Evolutionary conservation across 805 yeast genomes (phyloP).

Genomic region (Candida endomychidarum): DNA sequence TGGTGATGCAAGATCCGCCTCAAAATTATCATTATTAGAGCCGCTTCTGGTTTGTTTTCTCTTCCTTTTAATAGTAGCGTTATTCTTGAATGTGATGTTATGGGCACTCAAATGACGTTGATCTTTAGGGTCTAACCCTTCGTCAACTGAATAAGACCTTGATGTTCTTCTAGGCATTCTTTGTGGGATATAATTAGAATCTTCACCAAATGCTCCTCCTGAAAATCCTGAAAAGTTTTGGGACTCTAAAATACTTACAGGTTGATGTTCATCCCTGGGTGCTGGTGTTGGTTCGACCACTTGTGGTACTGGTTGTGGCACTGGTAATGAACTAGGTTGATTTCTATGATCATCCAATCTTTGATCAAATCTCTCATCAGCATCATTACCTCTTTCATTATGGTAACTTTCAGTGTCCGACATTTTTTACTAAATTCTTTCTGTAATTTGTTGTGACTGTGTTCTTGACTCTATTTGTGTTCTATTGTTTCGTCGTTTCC

Average conservation of each 20-base stretch:
- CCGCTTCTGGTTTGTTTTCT: constrained; percentile 13
- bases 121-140: constrained; percentile 17
- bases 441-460: not conserved
- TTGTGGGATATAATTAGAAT: constrained; percentile 1
- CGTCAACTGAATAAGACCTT: constrained; percentile 14
- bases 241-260: constrained; percentile 13
- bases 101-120: constrained; percentile 15
- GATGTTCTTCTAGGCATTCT: constrained; percentile 12
- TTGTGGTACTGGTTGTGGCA: constrained; percentile 27
- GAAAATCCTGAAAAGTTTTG: not conserved
- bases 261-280: constrained; percentile 1
- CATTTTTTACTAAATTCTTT: constrained; percentile 28
- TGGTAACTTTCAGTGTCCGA: constrained; percentile 41
- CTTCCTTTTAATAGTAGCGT: constrained; percentile 10
- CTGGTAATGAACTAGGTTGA: constrained; percentile 36
- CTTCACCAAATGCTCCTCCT: constrained; percentile 5
- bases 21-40: constrained; percentile 19
- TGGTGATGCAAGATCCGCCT: constrained; percentile 28
- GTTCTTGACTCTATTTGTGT: not conserved
- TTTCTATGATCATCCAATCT: constrained; percentile 41
- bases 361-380: constrained; percentile 28
- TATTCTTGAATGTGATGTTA: constrained; percentile 5
- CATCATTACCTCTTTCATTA: constrained; percentile 22
- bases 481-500: too few species aligned
- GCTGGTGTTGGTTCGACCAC: not conserved